Conservation (phyloP, 2,329 filamentous ascomycete genomes). For the Colletotrichum kahawae region DNA sequence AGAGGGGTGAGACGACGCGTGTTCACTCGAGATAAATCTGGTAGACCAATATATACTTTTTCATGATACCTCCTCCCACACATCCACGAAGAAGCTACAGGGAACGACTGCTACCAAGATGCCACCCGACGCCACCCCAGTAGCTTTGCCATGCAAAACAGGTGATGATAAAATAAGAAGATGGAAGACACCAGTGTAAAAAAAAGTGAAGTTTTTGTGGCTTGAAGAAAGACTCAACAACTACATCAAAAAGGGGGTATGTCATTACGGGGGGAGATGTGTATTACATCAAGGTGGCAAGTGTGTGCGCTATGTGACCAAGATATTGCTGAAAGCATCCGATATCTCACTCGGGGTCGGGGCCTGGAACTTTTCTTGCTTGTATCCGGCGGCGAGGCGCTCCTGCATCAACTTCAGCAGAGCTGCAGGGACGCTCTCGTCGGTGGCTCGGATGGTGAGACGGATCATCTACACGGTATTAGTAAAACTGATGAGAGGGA, state of each 20-base stretch:
- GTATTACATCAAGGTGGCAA: background rate
- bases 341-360: constrained; percentile 57
- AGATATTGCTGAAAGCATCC: constrained; percentile 60
- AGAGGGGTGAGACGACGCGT: background rate
- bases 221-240: background rate
- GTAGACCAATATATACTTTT: background rate
- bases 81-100: background rate
- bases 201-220: background rate
- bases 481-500: constrained; percentile 19
- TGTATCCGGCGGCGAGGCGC: constrained; percentile 66
- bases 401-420: constrained; percentile 89
- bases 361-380: constrained; percentile 41
- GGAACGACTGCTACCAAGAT: constrained; percentile 13
- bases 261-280: background rate
- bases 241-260: constrained; percentile 6
- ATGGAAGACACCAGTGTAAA: background rate
- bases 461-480: constrained; percentile 81
- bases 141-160: constrained; percentile 14
- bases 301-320: constrained; percentile 44
- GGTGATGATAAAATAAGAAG: background rate
- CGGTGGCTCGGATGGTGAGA: constrained; percentile 90
- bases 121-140: constrained; percentile 11
- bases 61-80: background rate
- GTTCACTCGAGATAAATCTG: background rate
- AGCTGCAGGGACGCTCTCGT: constrained; percentile 83